A percentile compares a stretch with the other conserved stretches of the same genome.
These are phyloP conservation scores for Coelastrella sp. DNA, from an alignment of 139 green algal genomes.

Conservation along the genomic window DNA sequence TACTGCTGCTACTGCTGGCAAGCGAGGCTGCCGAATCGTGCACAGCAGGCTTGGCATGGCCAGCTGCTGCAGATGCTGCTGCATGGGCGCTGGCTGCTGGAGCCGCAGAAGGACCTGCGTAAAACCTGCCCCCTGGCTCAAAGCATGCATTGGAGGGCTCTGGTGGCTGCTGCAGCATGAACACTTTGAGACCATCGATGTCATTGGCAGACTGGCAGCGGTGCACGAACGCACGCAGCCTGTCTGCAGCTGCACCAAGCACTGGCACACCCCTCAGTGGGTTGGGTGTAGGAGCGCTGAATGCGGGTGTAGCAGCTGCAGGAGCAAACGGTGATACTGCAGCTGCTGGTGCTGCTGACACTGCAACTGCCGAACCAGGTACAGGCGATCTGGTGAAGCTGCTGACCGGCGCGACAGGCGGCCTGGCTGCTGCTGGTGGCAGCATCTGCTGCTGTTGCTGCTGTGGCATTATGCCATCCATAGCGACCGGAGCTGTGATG, in stretches of 20 bases:
- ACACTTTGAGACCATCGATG: slow-evolving; percentile 24
- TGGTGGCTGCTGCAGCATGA: slow-evolving; percentile 33
- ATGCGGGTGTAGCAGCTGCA: background rate
- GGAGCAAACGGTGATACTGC: slow-evolving; percentile 30
- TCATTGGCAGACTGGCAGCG: slow-evolving; percentile 49
- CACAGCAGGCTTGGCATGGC: background rate
- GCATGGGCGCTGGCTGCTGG: background rate
- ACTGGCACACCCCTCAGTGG: background rate
- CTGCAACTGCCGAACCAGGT: slow-evolving; percentile 4
- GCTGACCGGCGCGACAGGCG: background rate
- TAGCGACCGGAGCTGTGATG: background rate
- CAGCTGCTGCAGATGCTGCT: slow-evolving; percentile 33
- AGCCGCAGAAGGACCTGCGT: background rate
- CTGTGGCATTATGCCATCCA: background rate
- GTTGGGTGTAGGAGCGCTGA: background rate
- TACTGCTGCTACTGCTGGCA: slow-evolving; percentile 30
- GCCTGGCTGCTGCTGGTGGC: background rate
- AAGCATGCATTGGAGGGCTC: slow-evolving; percentile 51
- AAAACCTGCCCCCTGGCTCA: slow-evolving; percentile 46
- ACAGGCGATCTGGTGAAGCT: background rate
- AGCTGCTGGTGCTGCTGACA: background rate
- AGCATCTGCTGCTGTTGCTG: slow-evolving; percentile 27
- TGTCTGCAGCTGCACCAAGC: slow-evolving; percentile 41
- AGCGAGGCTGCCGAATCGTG: slow-evolving; percentile 37
- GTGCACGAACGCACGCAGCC: slow-evolving; percentile 44